Percentiles rank a stretch among this genome's conserved stretches.
These are phyloP conservation scores for Ustilago tritici DNA, from an alignment of 1,284 basidiomycete genomes.

Conservation along the genomic window DNA sequence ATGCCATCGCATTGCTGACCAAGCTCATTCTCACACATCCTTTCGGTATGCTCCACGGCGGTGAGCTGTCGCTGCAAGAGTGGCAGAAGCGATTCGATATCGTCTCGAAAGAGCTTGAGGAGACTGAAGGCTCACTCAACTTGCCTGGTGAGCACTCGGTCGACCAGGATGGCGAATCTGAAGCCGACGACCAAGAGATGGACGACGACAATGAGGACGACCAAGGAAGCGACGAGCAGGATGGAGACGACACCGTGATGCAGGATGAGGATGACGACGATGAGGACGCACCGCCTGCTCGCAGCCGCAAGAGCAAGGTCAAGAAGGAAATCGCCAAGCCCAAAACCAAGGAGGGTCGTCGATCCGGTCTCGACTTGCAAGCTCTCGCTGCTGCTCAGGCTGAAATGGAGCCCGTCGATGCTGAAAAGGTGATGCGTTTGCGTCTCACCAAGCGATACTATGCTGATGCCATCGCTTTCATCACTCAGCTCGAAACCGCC, in stretches of 20 bases:
- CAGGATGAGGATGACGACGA: conserved; percentile 29
- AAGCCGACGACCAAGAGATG: conserved; percentile 69
- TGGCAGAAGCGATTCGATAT: conserved; percentile 79
- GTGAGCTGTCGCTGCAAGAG: conserved; percentile 79
- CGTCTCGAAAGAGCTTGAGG: conserved; percentile 74
- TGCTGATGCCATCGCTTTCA: conserved; percentile 86
- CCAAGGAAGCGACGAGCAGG: conserved; percentile 17
- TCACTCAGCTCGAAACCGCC: conserved; percentile 82
- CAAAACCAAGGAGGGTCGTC: conserved; percentile 65
- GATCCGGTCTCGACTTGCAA: conserved; percentile 70
- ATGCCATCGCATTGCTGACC: conserved; percentile 82
- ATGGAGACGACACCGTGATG: conserved; percentile 34
- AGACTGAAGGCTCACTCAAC: conserved; percentile 59
- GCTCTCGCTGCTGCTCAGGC: conserved; percentile 58
- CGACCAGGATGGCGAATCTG: conserved; percentile 69
- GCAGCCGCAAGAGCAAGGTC: conserved; percentile 14
- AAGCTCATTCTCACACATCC: conserved; percentile 89
- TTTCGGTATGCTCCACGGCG: conserved; percentile 86
- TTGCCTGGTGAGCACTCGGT: conserved; percentile 58
- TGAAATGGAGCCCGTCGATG: conserved; percentile 58
- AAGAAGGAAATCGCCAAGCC: conserved; percentile 12
- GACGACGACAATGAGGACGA: conserved; percentile 60
- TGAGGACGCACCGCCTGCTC: conserved; percentile 20
- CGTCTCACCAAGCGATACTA: conserved; percentile 89
- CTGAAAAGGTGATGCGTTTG: conserved; percentile 74